These are phyloP conservation scores for Pseudogymnoascus pannorum DNA, from an alignment of 2,329 filamentous ascomycete species.

Conservation along the genomic window DNA sequence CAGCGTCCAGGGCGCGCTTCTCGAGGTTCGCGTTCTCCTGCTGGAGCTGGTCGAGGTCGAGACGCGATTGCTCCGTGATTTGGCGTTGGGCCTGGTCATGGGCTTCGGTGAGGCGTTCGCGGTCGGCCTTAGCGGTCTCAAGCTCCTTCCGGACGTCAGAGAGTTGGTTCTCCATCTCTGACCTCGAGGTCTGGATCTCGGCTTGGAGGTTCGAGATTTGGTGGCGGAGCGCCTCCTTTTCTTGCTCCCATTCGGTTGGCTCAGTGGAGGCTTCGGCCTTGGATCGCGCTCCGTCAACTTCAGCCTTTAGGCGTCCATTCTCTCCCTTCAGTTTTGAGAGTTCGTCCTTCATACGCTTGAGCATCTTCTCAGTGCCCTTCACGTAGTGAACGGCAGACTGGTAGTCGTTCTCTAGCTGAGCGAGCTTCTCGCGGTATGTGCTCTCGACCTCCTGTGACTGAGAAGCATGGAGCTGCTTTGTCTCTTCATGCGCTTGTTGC, in stretches of 20 bases:
- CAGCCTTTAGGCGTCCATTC: slow-evolving; percentile 73
- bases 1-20: slow-evolving; percentile 77
- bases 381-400: slow-evolving; percentile 97
- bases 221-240: slow-evolving; percentile 59
- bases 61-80: slow-evolving; percentile 53
- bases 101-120: slow-evolving; percentile 55
- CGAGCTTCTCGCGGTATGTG: slow-evolving; percentile 84
- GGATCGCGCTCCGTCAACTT: slow-evolving; percentile 60
- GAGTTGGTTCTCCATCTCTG: slow-evolving; percentile 66
- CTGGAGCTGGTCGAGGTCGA: slow-evolving; percentile 73
- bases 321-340: slow-evolving; percentile 85
- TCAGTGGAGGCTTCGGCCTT: slow-evolving; percentile 35
- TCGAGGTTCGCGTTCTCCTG: slow-evolving; percentile 77
- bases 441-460: slow-evolving; percentile 83
- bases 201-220: slow-evolving; percentile 64
- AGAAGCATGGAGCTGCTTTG: slow-evolving; percentile 66
- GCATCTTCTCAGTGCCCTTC: slow-evolving; percentile 97
- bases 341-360: slow-evolving; percentile 97
- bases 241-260: slow-evolving; percentile 63
- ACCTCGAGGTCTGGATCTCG: slow-evolving; percentile 58
- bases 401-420: slow-evolving; percentile 93
- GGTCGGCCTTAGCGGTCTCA: slow-evolving; percentile 55
- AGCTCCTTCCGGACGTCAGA: slow-evolving; percentile 63
- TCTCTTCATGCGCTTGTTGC: slow-evolving; percentile 75
- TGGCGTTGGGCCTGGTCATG: slow-evolving; percentile 49